phyloP scores from a whole-genome alignment of 2,329 filamentous ascomycete species.

The Trichophyton benhamiae region DNA sequence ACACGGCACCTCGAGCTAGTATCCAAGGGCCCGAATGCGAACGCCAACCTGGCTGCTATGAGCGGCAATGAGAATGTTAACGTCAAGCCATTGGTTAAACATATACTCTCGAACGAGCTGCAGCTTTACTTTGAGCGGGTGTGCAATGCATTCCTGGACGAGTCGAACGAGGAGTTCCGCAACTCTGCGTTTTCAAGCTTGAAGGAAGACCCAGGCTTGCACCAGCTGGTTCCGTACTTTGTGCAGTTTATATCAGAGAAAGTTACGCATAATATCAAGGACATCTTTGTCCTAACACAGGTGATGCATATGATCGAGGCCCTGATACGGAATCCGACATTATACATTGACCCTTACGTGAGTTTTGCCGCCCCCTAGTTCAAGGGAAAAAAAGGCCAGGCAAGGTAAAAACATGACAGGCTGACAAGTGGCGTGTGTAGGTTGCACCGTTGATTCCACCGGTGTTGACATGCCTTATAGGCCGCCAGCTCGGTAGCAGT shows the following conservation, averaged over 20 bases:
- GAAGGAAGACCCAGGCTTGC: conserved; percentile 76
- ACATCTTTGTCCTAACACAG: conserved; percentile 74
- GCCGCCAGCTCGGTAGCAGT: conserved; percentile 59
- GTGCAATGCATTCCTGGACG: conserved; percentile 74
- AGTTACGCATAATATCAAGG: conserved; percentile 84
- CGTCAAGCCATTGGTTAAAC: conserved; percentile 85
- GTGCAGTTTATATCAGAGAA: conserved; percentile 92
- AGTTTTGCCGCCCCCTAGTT: conserved; percentile 13
- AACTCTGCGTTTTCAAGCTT: conserved; percentile 77
- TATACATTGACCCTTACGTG: conserved; percentile 61
- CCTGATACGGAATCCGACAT: conserved; percentile 66
- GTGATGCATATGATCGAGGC: conserved; percentile 86
- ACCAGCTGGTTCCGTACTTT: conserved; percentile 93
- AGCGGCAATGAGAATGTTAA: conserved; percentile 71
- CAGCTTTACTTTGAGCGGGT: conserved; percentile 97
- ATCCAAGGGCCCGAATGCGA: conserved; percentile 79
- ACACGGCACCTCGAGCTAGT: conserved; percentile 72
- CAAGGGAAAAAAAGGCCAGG: neutral
- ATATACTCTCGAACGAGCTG: conserved; percentile 89
- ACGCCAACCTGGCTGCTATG: conserved; percentile 69
- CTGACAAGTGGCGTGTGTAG: conserved; percentile 19
- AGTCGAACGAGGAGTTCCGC: conserved; percentile 68
- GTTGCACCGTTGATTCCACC: conserved; percentile 63
- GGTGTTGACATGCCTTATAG: conserved; percentile 81
- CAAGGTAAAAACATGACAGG: neutral